Conservation (phyloP, 139 green algal genomes). For the Marvania coccoides region DNA sequence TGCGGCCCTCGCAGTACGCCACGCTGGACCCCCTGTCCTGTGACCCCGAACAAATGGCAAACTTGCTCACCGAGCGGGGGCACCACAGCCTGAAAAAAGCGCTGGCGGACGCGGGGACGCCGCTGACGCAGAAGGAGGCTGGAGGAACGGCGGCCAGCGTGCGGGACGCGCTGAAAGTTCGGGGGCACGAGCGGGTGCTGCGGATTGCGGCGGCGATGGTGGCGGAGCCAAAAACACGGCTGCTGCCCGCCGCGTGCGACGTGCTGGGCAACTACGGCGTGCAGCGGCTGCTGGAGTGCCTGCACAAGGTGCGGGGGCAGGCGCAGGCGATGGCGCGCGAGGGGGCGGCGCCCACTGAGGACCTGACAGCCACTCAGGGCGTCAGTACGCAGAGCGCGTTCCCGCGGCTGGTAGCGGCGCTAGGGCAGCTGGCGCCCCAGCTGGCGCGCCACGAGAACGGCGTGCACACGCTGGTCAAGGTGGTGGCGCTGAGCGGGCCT, state of each 20-base stretch:
- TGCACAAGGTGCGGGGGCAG: constrained; percentile 10
- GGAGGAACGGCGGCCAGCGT: constrained; percentile 1
- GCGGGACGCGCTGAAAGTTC: neutral
- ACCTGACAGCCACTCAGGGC: neutral
- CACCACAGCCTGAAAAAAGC: constrained; percentile 10
- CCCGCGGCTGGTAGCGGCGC: neutral
- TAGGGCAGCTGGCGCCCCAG: neutral
- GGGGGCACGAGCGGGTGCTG: constrained; percentile 14
- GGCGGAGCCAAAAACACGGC: neutral
- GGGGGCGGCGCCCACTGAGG: neutral
- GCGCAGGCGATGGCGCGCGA: neutral
- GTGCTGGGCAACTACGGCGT: constrained; percentile 25
- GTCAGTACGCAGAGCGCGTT: neutral
- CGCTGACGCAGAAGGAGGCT: neutral
- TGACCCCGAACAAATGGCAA: constrained; percentile 2
- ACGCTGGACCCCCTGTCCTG: constrained; percentile 9
- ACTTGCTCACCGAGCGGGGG: neutral
- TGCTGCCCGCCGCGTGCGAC: neutral
- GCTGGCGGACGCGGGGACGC: constrained; percentile 14
- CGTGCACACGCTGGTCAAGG: constrained; percentile 12
- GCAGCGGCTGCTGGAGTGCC: constrained; percentile 23
- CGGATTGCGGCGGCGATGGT: neutral
- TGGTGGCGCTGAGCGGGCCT: constrained; percentile 2
- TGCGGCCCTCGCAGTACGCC: too few species aligned
- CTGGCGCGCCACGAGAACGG: constrained; percentile 2